phyloP scores from a whole-genome alignment of 1,284 basidiomycete genomes.

The Apiotrichum akiyoshidainum region DNA sequence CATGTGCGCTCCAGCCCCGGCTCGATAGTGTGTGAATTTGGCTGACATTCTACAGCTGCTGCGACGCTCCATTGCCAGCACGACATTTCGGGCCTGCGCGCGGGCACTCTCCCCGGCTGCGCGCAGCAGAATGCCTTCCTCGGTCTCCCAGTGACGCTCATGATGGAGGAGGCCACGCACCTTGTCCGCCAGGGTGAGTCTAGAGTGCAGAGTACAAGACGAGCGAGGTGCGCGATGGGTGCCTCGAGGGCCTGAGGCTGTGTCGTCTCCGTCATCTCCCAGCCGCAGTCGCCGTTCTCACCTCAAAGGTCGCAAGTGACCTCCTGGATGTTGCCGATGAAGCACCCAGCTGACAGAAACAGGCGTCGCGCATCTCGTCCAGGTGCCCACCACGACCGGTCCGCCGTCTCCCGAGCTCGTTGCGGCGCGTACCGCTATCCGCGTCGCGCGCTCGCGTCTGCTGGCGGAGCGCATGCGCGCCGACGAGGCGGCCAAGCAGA shows the following conservation, averaged over 20 bases:
- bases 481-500: slow-evolving; percentile 55
- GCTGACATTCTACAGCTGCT: slow-evolving; percentile 58
- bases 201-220: background rate
- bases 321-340: too few species aligned
- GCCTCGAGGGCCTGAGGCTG: too few species aligned
- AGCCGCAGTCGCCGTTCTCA: too few species aligned
- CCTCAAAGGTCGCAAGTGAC: too few species aligned
- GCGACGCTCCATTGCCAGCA: slow-evolving; percentile 71
- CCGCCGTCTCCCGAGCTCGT: slow-evolving; percentile 59
- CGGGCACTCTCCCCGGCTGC: slow-evolving; percentile 88
- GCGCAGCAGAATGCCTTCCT: slow-evolving; percentile 97
- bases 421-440: slow-evolving; percentile 39
- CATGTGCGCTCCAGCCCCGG: background rate
- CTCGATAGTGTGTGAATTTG: too few species aligned
- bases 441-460: slow-evolving; percentile 25
- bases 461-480: slow-evolving; percentile 14
- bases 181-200: slow-evolving; percentile 71
- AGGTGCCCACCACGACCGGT: slow-evolving; percentile 62
- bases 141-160: slow-evolving; percentile 79
- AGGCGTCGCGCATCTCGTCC: slow-evolving; percentile 75
- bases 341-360: slow-evolving; percentile 15
- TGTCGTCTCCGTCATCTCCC: too few species aligned
- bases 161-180: slow-evolving; percentile 87
- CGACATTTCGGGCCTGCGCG: slow-evolving; percentile 77
- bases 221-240: background rate